Percentiles rank a stretch among this genome's conserved stretches.
Conservation (phyloP, 1,139 yeast species). For the Arxiozyma bovina region DNA sequence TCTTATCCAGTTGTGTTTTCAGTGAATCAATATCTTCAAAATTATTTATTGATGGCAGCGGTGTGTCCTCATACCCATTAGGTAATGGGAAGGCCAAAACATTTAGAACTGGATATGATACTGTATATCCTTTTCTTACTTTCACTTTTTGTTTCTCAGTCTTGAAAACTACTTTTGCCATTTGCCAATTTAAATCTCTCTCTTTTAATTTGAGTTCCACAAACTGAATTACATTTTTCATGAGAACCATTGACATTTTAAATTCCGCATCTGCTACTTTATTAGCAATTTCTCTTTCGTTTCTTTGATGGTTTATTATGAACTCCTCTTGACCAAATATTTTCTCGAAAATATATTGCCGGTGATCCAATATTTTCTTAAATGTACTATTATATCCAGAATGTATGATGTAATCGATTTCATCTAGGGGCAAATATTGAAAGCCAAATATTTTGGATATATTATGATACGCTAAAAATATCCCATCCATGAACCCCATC, state of each 20-base stretch:
- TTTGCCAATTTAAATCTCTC: slow-evolving; percentile 17
- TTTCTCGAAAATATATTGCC: slow-evolving; percentile 30
- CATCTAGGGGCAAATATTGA: slow-evolving; percentile 70
- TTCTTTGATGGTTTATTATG: slow-evolving; percentile 17
- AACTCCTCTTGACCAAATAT: slow-evolving; percentile 22
- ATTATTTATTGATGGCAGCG: slow-evolving; percentile 7
- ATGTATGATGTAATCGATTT: slow-evolving; percentile 57
- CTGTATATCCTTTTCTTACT: slow-evolving; percentile 15
- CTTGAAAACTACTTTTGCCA: slow-evolving; percentile 22
- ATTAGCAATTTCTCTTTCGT: slow-evolving; percentile 33
- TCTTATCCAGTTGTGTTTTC: slow-evolving; percentile 4
- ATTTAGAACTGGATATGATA: slow-evolving; percentile 21
- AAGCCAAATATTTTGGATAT: slow-evolving; percentile 76
- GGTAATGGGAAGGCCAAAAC: slow-evolving; percentile 27
- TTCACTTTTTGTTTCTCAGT: slow-evolving; percentile 11
- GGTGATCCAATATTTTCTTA: slow-evolving; percentile 19
- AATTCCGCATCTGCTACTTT: slow-evolving; percentile 67
- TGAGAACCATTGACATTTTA: slow-evolving; percentile 49
- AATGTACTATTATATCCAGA: slow-evolving; percentile 27
- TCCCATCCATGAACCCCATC: slow-evolving; percentile 95
- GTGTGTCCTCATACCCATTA: slow-evolving; percentile 11
- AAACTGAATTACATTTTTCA: slow-evolving; percentile 44
- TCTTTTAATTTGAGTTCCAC: slow-evolving; percentile 28
- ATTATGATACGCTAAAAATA: slow-evolving; percentile 85
- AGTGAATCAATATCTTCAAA: slow-evolving; percentile 5